Evolutionary conservation across 2,329 filamentous ascomycete genomes (phyloP).

Genomic region (Phaeosphaeria sp.): DNA sequence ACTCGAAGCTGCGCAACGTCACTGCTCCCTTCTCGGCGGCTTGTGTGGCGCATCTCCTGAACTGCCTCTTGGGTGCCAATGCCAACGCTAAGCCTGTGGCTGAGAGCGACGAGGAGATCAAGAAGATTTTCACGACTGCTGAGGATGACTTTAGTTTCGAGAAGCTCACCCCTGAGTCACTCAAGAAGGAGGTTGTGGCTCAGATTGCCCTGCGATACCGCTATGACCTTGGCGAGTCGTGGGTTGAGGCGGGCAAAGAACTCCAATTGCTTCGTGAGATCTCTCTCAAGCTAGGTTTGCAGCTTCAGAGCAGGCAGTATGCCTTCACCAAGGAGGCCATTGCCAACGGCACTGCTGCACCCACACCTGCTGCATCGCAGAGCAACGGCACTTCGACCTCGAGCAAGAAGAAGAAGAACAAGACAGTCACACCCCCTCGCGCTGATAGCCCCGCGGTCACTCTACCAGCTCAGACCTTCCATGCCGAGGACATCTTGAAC

Average conservation of each 20-base stretch:
- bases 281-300: conserved; percentile 85
- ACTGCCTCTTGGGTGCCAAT: conserved; percentile 83
- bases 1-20: conserved; percentile 78
- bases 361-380: conserved; percentile 27
- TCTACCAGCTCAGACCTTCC: conserved; percentile 69
- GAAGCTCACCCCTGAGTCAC: conserved; percentile 73
- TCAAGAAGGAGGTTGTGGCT: conserved; percentile 72
- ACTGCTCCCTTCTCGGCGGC: conserved; percentile 80
- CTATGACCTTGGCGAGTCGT: conserved; percentile 72
- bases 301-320: conserved; percentile 81
- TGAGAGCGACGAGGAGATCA: conserved; percentile 77
- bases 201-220: conserved; percentile 79
- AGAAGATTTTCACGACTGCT: conserved; percentile 69
- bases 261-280: conserved; percentile 89
- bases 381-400: conserved; percentile 48
- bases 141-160: conserved; percentile 85
- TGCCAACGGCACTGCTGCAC: conserved; percentile 21
- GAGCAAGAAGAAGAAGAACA: conserved; percentile 61
- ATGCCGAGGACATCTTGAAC: conserved; percentile 85
- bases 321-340: conserved; percentile 61
- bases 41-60: conserved; percentile 85
- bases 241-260: conserved; percentile 72
- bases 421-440: conserved; percentile 57
- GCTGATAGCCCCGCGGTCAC: conserved; percentile 52
- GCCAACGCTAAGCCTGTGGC: conserved; percentile 79